These are phyloP conservation scores for Teratosphaeria pseudoeucalypti DNA, from an alignment of 2,329 filamentous ascomycete genomes.

Conservation along the genomic window DNA sequence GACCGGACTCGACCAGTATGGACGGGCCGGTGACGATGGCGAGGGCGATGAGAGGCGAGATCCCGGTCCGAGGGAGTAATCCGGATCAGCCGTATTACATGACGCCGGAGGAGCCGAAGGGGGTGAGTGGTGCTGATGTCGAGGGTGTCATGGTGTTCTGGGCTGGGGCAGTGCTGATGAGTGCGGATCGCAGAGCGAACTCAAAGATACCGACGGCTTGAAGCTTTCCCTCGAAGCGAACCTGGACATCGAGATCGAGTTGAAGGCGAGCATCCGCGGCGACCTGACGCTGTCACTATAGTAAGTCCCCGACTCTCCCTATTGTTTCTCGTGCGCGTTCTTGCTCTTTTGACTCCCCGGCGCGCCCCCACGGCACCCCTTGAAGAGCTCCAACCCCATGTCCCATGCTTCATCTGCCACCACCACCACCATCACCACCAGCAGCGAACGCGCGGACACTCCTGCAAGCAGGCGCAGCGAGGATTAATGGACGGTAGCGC, in stretches of 20 bases:
- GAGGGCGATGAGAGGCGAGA: constrained; percentile 44
- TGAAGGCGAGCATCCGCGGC: constrained; percentile 77
- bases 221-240: constrained; percentile 66
- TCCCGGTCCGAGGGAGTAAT: constrained; percentile 43
- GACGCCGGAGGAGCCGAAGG: constrained; percentile 14
- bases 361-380: not conserved
- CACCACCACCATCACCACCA: too few relatives aligned
- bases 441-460: not conserved
- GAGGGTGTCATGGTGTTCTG: not conserved
- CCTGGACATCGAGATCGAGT: constrained; percentile 71
- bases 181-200: constrained; percentile 14
- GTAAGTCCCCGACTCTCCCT: constrained; percentile 41
- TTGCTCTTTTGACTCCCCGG: not conserved
- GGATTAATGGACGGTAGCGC: not conserved
- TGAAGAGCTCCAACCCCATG: not conserved
- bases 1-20: constrained; percentile 46
- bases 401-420: too few relatives aligned
- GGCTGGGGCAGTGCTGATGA: not conserved
- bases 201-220: constrained; percentile 53
- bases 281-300: constrained; percentile 70
- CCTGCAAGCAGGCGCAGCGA: not conserved
- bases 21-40: constrained; percentile 46
- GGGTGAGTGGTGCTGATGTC: constrained; percentile 7
- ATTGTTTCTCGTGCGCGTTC: not conserved
- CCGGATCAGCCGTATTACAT: constrained; percentile 39